phyloP scores from a whole-genome alignment of 2,329 filamentous ascomycete species.

The Nemania sp. region DNA sequence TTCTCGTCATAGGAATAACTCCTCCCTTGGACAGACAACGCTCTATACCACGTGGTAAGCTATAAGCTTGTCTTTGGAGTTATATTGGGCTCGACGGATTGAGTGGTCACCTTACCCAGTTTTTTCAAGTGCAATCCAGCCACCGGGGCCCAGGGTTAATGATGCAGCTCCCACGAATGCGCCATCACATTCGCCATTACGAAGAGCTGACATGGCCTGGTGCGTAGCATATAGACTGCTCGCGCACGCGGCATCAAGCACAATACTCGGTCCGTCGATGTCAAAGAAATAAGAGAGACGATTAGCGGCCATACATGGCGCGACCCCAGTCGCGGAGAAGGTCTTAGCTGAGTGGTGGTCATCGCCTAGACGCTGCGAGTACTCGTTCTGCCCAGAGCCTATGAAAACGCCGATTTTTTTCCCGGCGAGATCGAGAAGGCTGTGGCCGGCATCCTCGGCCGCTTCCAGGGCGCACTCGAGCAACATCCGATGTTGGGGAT shows the following conservation, averaged over 20 bases:
- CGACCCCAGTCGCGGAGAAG: conserved; percentile 11
- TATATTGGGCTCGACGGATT: neutral
- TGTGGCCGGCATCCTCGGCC: conserved; percentile 15
- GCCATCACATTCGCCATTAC: conserved; percentile 14
- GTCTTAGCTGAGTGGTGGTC: conserved; percentile 2
- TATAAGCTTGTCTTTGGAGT: neutral
- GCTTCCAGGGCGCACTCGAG: conserved; percentile 19
- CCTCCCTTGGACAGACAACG: conserved; percentile 22
- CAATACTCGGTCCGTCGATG: conserved; percentile 15
- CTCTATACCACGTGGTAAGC: conserved; percentile 8
- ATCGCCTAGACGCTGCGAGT: conserved; percentile 5
- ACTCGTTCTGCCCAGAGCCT: conserved; percentile 1
- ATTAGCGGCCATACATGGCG: conserved; percentile 24
- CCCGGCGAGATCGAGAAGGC: conserved; percentile 13
- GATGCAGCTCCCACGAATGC: conserved; percentile 12
- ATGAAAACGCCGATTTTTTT: conserved; percentile 16
- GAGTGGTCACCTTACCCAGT: conserved; percentile 14
- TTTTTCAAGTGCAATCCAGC: conserved; percentile 16
- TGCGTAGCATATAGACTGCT: conserved; percentile 17
- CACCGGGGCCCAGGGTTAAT: conserved; percentile 10
- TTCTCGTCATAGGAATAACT: conserved; percentile 23
- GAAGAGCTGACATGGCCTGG: conserved; percentile 11
- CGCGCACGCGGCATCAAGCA: conserved; percentile 18
- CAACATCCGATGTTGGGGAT: conserved; percentile 16
- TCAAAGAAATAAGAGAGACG: conserved; percentile 23